Evolutionary conservation across 768 basidiomycete genomes (phyloP).

Genomic region (Kwoniella sp.): DNA sequence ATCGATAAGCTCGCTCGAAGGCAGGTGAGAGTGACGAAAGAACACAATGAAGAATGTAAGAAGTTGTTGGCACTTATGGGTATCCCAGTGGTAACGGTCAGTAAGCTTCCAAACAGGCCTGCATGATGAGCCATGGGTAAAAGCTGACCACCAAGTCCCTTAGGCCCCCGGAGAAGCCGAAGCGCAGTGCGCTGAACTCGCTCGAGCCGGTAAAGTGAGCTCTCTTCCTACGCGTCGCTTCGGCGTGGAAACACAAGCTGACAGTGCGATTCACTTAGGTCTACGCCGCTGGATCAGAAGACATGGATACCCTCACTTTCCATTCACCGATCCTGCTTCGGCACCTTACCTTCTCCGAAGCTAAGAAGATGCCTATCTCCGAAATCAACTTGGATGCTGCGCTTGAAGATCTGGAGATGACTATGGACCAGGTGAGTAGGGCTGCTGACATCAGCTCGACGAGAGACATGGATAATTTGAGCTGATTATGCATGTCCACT

Average conservation of each 20-base stretch:
- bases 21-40: constrained; percentile 89
- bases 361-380: constrained; percentile 92
- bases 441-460: background rate
- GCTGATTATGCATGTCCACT: too few relatives aligned
- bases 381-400: constrained; percentile 82
- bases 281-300: constrained; percentile 96
- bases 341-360: constrained; percentile 96
- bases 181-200: constrained; percentile 96
- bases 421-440: constrained; percentile 80
- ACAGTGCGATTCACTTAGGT: constrained; percentile 61
- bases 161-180: constrained; percentile 98
- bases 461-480: background rate
- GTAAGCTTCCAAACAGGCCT: constrained; percentile 55
- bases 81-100: constrained; percentile 86
- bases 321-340: constrained; percentile 85
- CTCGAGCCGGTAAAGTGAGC: constrained; percentile 84
- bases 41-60: constrained; percentile 95
- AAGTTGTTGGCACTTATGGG: constrained; percentile 89
- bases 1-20: constrained; percentile 85
- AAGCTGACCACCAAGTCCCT: background rate
- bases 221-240: background rate
- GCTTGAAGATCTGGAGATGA: constrained; percentile 85
- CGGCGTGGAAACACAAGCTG: background rate
- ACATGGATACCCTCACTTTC: constrained; percentile 99
- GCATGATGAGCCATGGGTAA: too few relatives aligned